Percentiles rank a stretch among this genome's conserved stretches.
Evolutionary conservation across 352 stramenopile species (phyloP).

Genomic region (Phytopythium ostracodes): DNA sequence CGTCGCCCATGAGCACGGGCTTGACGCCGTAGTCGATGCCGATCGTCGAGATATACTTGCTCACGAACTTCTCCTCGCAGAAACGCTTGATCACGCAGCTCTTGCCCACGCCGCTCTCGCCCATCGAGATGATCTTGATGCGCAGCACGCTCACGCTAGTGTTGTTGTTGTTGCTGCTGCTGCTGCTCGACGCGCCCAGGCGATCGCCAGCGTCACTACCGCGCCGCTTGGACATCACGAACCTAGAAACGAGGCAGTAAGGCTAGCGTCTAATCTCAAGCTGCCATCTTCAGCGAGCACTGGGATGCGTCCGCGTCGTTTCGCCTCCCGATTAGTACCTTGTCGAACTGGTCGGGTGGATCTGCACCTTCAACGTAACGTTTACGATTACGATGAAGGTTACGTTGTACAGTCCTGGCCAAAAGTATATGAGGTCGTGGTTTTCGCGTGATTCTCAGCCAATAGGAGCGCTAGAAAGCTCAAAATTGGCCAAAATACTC

Average conservation of each 20-base stretch:
- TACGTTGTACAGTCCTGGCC: background rate
- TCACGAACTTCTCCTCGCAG: slow-evolving; percentile 94
- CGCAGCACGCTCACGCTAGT: slow-evolving; percentile 45
- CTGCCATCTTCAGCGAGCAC: background rate
- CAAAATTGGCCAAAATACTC: too few relatives aligned
- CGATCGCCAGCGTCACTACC: slow-evolving; percentile 3
- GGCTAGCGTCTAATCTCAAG: background rate
- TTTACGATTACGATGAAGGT: too few relatives aligned
- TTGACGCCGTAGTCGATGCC: slow-evolving; percentile 96
- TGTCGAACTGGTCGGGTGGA: background rate
- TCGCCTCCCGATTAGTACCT: background rate
- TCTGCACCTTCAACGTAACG: slow-evolving; percentile 3
- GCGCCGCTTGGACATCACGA: background rate
- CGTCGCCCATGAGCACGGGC: slow-evolving; percentile 63
- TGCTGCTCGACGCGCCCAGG: slow-evolving; percentile 9
- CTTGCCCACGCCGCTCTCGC: slow-evolving; percentile 88
- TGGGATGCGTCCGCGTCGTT: slow-evolving; percentile 2
- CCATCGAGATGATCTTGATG: slow-evolving; percentile 95
- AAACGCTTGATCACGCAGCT: slow-evolving; percentile 95
- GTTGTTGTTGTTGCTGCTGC: slow-evolving; percentile 22
- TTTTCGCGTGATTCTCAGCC: too few relatives aligned
- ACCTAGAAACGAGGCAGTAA: background rate
- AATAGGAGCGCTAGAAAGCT: too few relatives aligned
- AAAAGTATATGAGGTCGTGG: too few relatives aligned
- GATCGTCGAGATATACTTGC: slow-evolving; percentile 96